phyloP scores from a whole-genome alignment of 345 rosid species.

The Abelmoschus esculentus region DNA sequence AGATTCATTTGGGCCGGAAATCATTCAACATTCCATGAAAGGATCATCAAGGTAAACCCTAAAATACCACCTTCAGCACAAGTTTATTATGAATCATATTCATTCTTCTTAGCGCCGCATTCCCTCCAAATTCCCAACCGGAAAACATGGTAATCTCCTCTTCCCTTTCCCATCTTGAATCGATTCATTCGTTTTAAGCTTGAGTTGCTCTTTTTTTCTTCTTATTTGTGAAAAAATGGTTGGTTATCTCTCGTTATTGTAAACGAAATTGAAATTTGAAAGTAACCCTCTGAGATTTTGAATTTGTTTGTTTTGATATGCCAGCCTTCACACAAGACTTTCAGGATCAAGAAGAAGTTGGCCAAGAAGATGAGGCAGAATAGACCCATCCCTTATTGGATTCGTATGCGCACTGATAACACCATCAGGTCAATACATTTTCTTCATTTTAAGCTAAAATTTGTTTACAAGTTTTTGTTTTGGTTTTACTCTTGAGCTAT shows the following conservation, averaged over 20 bases:
- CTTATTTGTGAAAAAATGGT: neutral
- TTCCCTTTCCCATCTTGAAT: neutral
- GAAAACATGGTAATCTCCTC: neutral
- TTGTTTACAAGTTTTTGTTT: neutral
- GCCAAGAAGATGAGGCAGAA: constrained; percentile 84
- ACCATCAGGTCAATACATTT: constrained; percentile 40
- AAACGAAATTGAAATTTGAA: neutral
- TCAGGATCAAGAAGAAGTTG: constrained; percentile 63
- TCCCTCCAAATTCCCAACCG: neutral
- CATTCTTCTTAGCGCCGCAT: neutral
- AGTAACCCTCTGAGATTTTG: neutral
- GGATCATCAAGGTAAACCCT: neutral
- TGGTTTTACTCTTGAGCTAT: neutral
- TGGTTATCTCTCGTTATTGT: neutral
- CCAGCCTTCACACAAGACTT: constrained; percentile 95
- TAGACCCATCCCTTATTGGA: constrained; percentile 71
- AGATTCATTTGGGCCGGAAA: neutral
- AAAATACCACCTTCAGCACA: neutral
- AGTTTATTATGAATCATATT: neutral
- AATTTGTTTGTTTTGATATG: neutral
- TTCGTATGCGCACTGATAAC: constrained; percentile 60
- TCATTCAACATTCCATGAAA: neutral
- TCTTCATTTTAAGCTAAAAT: neutral
- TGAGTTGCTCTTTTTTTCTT: neutral
- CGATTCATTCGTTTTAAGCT: neutral